Percentiles rank a stretch among this genome's conserved stretches.
Evolutionary conservation across 208 protist species (phyloP).

Genomic region (Leptomonas pyrrhocoris): DNA sequence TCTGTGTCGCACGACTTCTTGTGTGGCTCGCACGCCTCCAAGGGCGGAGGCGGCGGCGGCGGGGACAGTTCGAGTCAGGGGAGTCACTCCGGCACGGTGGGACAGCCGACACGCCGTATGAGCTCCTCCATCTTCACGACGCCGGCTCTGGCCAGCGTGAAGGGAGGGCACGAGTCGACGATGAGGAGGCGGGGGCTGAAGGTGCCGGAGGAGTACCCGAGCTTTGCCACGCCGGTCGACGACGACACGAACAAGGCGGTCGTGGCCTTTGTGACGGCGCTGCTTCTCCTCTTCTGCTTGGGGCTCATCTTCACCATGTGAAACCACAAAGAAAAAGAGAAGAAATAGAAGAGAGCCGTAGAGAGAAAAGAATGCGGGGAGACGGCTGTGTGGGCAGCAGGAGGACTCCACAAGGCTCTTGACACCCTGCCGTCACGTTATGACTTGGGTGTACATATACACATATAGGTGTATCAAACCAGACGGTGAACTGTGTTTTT

Average conservation of each 20-base stretch:
- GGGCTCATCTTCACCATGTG: constrained; percentile 24
- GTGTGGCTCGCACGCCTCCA: background rate
- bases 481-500: too few species aligned
- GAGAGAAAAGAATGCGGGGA: background rate
- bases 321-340: background rate
- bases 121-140: background rate
- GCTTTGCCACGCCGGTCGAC: constrained; percentile 17
- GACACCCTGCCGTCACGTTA: too few species aligned
- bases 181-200: constrained; percentile 7
- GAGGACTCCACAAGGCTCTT: too few species aligned
- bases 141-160: background rate
- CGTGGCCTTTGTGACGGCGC: constrained; percentile 22
- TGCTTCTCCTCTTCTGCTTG: constrained; percentile 17
- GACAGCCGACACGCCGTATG: background rate
- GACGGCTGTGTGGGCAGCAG: too few species aligned
- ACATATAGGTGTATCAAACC: too few species aligned
- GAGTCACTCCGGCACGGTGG: background rate
- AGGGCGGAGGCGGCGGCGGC: background rate
- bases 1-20: background rate
- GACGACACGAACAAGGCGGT: constrained; percentile 30
- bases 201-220: constrained; percentile 13
- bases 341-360: too few species aligned
- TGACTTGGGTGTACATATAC: too few species aligned
- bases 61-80: background rate
- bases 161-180: background rate